A percentile compares a stretch with the other conserved stretches of the same genome.
These are phyloP conservation scores for Epichloe hybrida DNA, from an alignment of 2,329 filamentous ascomycete species.

Conservation along the genomic window DNA sequence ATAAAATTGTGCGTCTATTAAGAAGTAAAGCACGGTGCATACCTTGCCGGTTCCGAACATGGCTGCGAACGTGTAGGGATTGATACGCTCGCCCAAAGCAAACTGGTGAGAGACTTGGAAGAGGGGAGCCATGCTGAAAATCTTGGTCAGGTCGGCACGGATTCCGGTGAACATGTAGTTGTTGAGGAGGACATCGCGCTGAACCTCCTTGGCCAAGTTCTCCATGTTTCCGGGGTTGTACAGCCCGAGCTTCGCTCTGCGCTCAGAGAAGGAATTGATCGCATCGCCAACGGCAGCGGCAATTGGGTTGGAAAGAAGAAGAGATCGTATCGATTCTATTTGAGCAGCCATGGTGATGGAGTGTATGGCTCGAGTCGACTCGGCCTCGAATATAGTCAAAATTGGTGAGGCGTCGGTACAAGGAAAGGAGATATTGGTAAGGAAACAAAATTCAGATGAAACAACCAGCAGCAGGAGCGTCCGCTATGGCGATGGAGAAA, in stretches of 20 bases:
- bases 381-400: constrained; percentile 10
- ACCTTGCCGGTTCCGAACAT: constrained; percentile 92
- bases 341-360: constrained; percentile 35
- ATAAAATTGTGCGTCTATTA: neutral
- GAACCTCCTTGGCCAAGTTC: constrained; percentile 77
- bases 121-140: constrained; percentile 82
- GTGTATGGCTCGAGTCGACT: constrained; percentile 11
- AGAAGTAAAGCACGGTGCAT: constrained; percentile 9
- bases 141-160: constrained; percentile 91
- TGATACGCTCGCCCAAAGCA: constrained; percentile 82
- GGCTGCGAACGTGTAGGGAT: constrained; percentile 88
- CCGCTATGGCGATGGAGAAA: constrained; percentile 2
- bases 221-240: constrained; percentile 89
- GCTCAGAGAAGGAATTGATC: constrained; percentile 69
- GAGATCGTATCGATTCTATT: constrained; percentile 41
- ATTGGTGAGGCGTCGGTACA: neutral
- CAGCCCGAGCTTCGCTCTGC: constrained; percentile 76
- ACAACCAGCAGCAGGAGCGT: constrained; percentile 1
- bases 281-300: constrained; percentile 58
- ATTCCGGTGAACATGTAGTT: constrained; percentile 96
- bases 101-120: constrained; percentile 98
- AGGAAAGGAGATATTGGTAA: neutral
- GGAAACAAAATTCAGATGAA: neutral
- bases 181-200: constrained; percentile 90
- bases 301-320: constrained; percentile 63